A percentile compares a stretch with the other conserved stretches of the same genome.
Conservation (phyloP, 2,329 filamentous ascomycete species). For the Cladosporium sp. region DNA sequence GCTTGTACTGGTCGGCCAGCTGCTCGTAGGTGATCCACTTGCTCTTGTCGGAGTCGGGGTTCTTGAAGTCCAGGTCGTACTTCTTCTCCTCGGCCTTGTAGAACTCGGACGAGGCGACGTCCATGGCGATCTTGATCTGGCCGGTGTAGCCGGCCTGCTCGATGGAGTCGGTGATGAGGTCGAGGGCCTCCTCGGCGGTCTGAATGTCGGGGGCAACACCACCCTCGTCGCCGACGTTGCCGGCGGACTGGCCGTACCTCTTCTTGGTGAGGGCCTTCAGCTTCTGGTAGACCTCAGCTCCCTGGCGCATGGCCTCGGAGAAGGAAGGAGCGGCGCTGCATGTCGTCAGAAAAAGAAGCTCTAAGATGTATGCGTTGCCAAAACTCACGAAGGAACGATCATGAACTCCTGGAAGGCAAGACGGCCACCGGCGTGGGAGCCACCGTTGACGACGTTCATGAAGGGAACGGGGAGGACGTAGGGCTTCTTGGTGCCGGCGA, state of each 20-base stretch:
- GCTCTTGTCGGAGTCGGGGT: slow-evolving; percentile 87
- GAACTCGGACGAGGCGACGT: slow-evolving; percentile 98
- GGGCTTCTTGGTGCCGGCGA: slow-evolving; percentile 47
- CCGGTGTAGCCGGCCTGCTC: slow-evolving; percentile 93
- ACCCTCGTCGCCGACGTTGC: slow-evolving; percentile 98
- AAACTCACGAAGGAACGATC: slow-evolving; percentile 44
- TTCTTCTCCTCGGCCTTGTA: slow-evolving; percentile 96
- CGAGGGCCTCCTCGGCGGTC: slow-evolving; percentile 84
- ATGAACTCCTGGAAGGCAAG: slow-evolving; percentile 57
- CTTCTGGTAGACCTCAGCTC: slow-evolving; percentile 95
- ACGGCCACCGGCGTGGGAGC: slow-evolving; percentile 95
- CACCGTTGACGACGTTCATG: slow-evolving; percentile 56
- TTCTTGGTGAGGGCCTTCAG: slow-evolving; percentile 97
- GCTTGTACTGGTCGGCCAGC: slow-evolving; percentile 85
- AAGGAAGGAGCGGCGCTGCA: slow-evolving; percentile 75
- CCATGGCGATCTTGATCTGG: slow-evolving; percentile 97
- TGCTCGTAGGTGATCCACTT: slow-evolving; percentile 99
- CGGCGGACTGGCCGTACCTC: slow-evolving; percentile 97
- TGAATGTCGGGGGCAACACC: slow-evolving; percentile 99
- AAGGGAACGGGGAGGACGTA: slow-evolving; percentile 54
- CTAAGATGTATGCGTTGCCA: neutral
- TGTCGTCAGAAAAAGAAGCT: slow-evolving; percentile 16
- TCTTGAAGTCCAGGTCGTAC: slow-evolving; percentile 99
- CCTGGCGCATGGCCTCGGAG: slow-evolving; percentile 92
- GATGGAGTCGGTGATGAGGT: slow-evolving; percentile 91